These are phyloP conservation scores for Podospora sp. DNA, from an alignment of 495 filamentous ascomycete genomes.

Conservation along the genomic window DNA sequence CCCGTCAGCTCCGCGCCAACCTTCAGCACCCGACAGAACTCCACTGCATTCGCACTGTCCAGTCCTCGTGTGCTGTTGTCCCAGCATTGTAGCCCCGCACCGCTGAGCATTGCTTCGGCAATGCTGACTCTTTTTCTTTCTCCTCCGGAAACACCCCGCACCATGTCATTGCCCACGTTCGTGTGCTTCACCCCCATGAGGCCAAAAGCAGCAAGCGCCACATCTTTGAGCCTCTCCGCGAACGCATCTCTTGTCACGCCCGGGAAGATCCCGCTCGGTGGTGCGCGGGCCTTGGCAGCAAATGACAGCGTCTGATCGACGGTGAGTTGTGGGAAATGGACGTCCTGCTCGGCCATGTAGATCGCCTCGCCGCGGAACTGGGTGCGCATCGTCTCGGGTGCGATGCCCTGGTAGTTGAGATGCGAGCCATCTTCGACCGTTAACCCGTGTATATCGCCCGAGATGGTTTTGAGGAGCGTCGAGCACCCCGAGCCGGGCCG, in stretches of 20 bases:
- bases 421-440: conserved; percentile 61
- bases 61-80: conserved; percentile 76
- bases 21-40: conserved; percentile 69
- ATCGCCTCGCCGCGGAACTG: conserved; percentile 74
- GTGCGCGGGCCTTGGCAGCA: conserved; percentile 65
- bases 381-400: conserved; percentile 64
- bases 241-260: background rate
- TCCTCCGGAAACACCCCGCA: conserved; percentile 67
- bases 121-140: conserved; percentile 57
- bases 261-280: conserved; percentile 67
- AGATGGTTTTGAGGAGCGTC: conserved; percentile 74
- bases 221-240: background rate
- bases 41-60: conserved; percentile 58
- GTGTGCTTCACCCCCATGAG: conserved; percentile 53
- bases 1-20: conserved; percentile 77
- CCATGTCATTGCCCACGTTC: conserved; percentile 77
- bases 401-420: conserved; percentile 73
- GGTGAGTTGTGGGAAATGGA: conserved; percentile 73
- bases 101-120: conserved; percentile 46
- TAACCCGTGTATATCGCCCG: conserved; percentile 67
- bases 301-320: conserved; percentile 78
- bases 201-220: conserved; percentile 24
- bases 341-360: conserved; percentile 78
- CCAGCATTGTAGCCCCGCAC: conserved; percentile 51
- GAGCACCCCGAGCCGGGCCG: conserved; percentile 76